These are phyloP conservation scores for Sarocladium brachiariae DNA, from an alignment of 2,329 filamentous ascomycete species.

Conservation along the genomic window DNA sequence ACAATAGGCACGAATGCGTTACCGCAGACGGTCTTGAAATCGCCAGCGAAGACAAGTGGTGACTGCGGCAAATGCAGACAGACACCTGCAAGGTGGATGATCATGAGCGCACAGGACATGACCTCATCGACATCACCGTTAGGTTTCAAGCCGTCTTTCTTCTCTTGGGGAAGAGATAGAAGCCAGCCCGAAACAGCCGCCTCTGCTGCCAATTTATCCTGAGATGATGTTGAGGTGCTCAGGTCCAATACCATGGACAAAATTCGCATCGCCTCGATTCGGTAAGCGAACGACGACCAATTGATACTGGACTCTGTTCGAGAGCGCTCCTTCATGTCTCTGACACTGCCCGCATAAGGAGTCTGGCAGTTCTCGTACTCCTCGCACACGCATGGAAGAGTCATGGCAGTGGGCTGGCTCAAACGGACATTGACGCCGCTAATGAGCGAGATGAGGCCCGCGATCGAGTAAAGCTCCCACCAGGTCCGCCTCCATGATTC, in stretches of 20 bases:
- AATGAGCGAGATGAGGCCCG: conserved; percentile 9
- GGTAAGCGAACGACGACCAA: conserved; percentile 7
- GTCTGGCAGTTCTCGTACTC: conserved; percentile 8
- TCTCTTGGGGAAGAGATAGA: conserved; percentile 9
- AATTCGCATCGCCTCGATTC: conserved; percentile 11
- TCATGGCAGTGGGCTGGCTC: conserved; percentile 6
- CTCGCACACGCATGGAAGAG: conserved; percentile 5
- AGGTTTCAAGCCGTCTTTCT: conserved; percentile 6
- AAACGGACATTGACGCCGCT: background rate
- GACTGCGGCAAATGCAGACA: conserved; percentile 11
- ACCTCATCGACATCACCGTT: conserved; percentile 10
- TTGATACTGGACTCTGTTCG: background rate
- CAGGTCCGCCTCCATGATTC: conserved; percentile 8
- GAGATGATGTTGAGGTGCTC: background rate
- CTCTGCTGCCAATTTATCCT: conserved; percentile 8
- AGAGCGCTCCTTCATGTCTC: conserved; percentile 5
- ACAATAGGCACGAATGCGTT: background rate
- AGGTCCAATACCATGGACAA: conserved; percentile 9
- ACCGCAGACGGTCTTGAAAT: conserved; percentile 11
- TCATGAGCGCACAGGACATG: conserved; percentile 12
- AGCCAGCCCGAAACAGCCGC: conserved; percentile 9
- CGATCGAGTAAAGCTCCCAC: conserved; percentile 9
- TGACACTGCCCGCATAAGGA: background rate
- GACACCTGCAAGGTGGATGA: conserved; percentile 10
- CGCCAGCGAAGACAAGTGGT: conserved; percentile 5